phyloP scores from a whole-genome alignment of 768 basidiomycete genomes.

The Mycena albidolilacea region DNA sequence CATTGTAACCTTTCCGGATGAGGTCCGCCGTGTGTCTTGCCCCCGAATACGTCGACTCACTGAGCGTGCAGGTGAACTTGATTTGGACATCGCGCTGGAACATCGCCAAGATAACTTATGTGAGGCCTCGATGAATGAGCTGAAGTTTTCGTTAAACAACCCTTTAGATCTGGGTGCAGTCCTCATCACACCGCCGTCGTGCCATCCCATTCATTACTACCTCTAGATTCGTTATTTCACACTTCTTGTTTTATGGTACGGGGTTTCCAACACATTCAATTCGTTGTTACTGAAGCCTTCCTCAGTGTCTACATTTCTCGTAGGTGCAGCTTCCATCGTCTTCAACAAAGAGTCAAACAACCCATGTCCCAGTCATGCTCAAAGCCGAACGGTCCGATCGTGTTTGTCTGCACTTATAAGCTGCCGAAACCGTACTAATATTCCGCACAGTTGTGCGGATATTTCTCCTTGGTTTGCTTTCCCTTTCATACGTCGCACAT shows the following conservation, averaged over 20 bases:
- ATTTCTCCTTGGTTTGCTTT: constrained; percentile 1
- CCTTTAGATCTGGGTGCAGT: constrained; percentile 20
- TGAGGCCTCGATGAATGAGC: neutral
- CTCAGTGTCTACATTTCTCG: constrained; percentile 22
- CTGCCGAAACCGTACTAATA: neutral
- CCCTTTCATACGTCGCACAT: neutral
- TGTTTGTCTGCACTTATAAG: neutral
- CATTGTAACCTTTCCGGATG: constrained; percentile 25
- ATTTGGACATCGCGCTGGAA: constrained; percentile 24
- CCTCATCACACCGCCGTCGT: neutral
- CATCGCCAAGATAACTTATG: constrained; percentile 23
- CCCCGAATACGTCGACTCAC: neutral
- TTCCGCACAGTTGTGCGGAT: constrained; percentile 10
- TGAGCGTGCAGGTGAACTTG: constrained; percentile 10
- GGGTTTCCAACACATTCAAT: neutral
- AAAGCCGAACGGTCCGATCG: constrained; percentile 17
- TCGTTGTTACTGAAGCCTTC: neutral
- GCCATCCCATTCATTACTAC: neutral
- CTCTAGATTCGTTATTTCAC: constrained; percentile 34
- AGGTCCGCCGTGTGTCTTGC: neutral
- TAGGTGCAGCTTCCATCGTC: neutral
- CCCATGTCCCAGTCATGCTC: neutral
- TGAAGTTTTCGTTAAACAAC: neutral
- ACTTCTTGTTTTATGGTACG: constrained; percentile 12
- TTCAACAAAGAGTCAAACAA: neutral